Conservation (phyloP, 306 rosid species). For the Prinsepia uniflora region DNA sequence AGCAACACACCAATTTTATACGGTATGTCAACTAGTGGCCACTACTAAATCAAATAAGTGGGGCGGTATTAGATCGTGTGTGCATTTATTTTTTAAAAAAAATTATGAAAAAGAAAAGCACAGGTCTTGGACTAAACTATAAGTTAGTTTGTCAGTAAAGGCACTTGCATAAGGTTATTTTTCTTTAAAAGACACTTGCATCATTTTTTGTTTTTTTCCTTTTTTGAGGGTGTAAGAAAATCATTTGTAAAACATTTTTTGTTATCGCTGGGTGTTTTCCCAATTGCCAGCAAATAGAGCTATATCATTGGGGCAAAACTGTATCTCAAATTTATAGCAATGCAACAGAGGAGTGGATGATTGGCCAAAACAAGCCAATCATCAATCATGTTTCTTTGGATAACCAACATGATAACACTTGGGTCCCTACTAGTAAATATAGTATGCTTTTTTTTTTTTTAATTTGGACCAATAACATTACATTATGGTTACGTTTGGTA, state of each 20-base stretch:
- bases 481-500: no score
- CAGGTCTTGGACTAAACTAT: not conserved
- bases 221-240: not conserved
- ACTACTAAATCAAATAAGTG: slow-evolving; percentile 24
- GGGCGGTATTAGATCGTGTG: not conserved
- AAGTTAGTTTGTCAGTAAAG: not conserved
- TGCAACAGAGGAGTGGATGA: slow-evolving; percentile 2
- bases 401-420: no score
- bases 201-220: no score
- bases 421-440: no score
- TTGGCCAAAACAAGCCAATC: slow-evolving; percentile 44
- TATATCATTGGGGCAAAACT: not conserved
- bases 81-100: not conserved
- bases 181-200: no score
- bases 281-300: not conserved
- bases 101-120: not conserved
- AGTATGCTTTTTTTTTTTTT: no score
- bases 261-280: not conserved
- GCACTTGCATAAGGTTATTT: no score
- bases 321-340: slow-evolving; percentile 5
- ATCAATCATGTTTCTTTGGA: not conserved
- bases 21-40: slow-evolving; percentile 37
- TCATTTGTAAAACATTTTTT: not conserved
- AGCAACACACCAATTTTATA: not conserved
- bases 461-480: no score